A percentile compares a stretch with the other conserved stretches of the same genome.
phyloP scores from a whole-genome alignment of 495 filamentous ascomycete species.

The Hyaloscypha finlandica region DNA sequence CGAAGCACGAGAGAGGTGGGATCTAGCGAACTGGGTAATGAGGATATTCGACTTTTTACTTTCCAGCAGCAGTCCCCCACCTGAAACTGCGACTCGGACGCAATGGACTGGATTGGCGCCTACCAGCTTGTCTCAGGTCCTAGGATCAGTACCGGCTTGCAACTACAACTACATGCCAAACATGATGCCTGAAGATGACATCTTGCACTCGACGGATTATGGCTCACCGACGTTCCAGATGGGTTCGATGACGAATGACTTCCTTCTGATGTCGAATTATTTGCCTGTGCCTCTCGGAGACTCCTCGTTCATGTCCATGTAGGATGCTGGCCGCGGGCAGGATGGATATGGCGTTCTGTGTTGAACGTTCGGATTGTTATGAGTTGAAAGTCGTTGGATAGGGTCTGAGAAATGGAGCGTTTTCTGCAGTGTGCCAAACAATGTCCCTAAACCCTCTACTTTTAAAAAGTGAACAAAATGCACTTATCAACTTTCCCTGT shows the following conservation, averaged over 20 bases:
- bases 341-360: not conserved
- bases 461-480: no score
- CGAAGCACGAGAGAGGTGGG: not conserved
- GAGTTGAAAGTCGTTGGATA: no score
- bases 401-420: no score
- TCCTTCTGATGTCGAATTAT: not conserved
- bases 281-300: not conserved
- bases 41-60: not conserved
- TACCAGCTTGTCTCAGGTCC: not conserved
- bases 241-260: conserved; percentile 1
- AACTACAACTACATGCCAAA: not conserved
- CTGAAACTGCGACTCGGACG: not conserved
- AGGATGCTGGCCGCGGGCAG: not conserved
- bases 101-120: not conserved
- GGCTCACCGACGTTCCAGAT: not conserved
- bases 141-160: not conserved
- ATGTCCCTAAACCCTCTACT: no score
- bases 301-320: not conserved
- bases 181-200: not conserved
- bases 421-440: no score
- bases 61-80: not conserved
- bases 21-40: not conserved
- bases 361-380: no score
- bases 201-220: not conserved
- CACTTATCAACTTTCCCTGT: no score